Evolutionary conservation across 192 early-diverging fungal species (phyloP).

Genomic region (Spinellus fusiger): DNA sequence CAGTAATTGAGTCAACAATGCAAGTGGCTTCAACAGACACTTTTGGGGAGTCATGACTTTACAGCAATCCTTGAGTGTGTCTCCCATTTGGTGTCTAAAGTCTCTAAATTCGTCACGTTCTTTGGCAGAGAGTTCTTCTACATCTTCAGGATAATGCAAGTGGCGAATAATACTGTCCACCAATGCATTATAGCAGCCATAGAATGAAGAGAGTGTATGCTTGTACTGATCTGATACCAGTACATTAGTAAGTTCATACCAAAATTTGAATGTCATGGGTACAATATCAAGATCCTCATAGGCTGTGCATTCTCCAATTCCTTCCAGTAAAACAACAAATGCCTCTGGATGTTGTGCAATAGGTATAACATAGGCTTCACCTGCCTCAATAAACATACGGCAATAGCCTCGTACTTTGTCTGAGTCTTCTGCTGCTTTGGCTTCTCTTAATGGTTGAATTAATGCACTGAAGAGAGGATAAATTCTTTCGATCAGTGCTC

Average conservation of each 20-base stretch:
- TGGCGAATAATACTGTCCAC: conserved; percentile 84
- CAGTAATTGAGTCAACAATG: conserved; percentile 41
- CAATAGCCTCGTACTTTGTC: conserved; percentile 79
- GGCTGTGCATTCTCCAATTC: conserved; percentile 76
- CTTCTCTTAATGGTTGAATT: conserved; percentile 35
- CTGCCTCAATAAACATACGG: conserved; percentile 85
- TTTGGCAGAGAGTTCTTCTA: conserved; percentile 64
- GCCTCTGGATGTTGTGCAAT: conserved; percentile 62
- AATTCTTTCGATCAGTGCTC: conserved; percentile 54
- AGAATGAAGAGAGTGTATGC: conserved; percentile 49
- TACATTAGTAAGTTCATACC: conserved; percentile 74
- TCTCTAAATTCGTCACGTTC: conserved; percentile 96
- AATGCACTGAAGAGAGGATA: conserved; percentile 54
- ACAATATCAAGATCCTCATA: conserved; percentile 80
- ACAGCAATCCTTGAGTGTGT: conserved; percentile 94
- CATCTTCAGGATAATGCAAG: conserved; percentile 78
- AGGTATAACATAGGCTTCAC: conserved; percentile 76
- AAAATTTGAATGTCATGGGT: conserved; percentile 87
- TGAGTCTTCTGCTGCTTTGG: conserved; percentile 63
- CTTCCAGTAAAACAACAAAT: conserved; percentile 72
- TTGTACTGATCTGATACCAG: conserved; percentile 41
- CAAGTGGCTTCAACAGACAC: conserved; percentile 64
- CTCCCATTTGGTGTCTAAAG: conserved; percentile 94
- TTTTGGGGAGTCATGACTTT: conserved; percentile 70
- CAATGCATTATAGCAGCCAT: conserved; percentile 56